Base-by-base conservation (phyloP, 257 asterid genomes). In the Rhazya stricta region DNA sequence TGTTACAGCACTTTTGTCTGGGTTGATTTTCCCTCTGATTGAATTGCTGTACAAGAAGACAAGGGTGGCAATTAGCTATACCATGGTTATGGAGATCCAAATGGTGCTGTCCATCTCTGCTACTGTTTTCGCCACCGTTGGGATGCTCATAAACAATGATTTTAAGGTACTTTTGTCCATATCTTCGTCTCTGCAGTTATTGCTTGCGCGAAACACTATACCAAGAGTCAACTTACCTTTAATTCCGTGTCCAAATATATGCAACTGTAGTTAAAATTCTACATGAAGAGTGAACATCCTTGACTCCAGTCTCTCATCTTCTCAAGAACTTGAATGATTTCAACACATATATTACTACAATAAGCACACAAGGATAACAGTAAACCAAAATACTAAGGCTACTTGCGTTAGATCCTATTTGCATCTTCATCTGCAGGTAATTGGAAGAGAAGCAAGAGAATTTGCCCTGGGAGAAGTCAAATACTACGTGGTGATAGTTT, bases 61-160 rank as follows among this genome's bases (percentile, higher is more conserved):
- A 2, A 81, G 48, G 56, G 70, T 77, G 19, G 80, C 45, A 3
- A 57, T 80, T 54, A 77, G 74, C 0, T 77, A 46, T 54, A 67
- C 79, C 11, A 18, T 81, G 54, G 79, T 77, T 27, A 13, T 80
- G 75, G 80, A 80, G 56, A 57, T 76, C 27, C 75, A 80, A 67
- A 43, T 76, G 69, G 78, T 80, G 4, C 0, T 19, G 8, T 10
- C n/a, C 9, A 3, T 51, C 6, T 76, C 72, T 29, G 83, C 83
- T 21, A 76, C 80, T 39, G 75, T 19, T 54, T 72, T 80, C 23
- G 56, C 69, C 68, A 25, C 65, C 6, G 71, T 80, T 4, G 83
- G 80, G 27, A 76, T 80, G 80, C 76, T 76, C 42, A 2, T 80
- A 25, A 76, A 80, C 77, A 50, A 66, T 15, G 83, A 80, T 18